Evolutionary conservation across 2,329 filamentous ascomycete species (phyloP).

Genomic region (Paracoccidioides brasiliensis): DNA sequence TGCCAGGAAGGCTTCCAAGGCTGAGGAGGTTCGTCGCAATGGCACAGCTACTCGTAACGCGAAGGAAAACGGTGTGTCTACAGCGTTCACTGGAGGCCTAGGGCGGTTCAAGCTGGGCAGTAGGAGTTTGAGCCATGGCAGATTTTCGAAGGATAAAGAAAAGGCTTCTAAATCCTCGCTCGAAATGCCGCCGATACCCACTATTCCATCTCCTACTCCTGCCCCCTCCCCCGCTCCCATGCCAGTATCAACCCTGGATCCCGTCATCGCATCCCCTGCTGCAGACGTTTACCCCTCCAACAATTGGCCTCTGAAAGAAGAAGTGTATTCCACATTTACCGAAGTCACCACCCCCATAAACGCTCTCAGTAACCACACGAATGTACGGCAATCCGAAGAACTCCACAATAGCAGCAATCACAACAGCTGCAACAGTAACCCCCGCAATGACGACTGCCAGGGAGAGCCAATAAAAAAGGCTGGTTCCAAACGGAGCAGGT

Average conservation of each 20-base stretch:
- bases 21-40: constrained; percentile 36
- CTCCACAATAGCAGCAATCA: not conserved
- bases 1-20: constrained; percentile 50
- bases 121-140: constrained; percentile 60
- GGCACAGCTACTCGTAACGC: constrained; percentile 18
- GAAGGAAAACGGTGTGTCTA: constrained; percentile 32
- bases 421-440: not conserved
- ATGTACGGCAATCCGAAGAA: not conserved
- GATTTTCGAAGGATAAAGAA: constrained; percentile 39
- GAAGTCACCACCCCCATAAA: not conserved
- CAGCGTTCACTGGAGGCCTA: constrained; percentile 35
- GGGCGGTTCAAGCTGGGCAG: constrained; percentile 57
- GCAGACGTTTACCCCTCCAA: not conserved
- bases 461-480: constrained; percentile 1
- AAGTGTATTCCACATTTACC: not conserved
- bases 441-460: not conserved
- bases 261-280: not conserved
- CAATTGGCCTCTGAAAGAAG: not conserved
- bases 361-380: not conserved
- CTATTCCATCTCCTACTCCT: not conserved
- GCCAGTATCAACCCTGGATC: not conserved
- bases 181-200: constrained; percentile 6
- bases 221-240: not conserved
- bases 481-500: constrained; percentile 25
- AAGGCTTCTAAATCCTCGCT: constrained; percentile 13